A percentile compares a stretch with the other conserved stretches of the same genome.
These are phyloP conservation scores for Chaetomium olivaceum DNA, from an alignment of 2,329 filamentous ascomycete genomes.

Conservation along the genomic window DNA sequence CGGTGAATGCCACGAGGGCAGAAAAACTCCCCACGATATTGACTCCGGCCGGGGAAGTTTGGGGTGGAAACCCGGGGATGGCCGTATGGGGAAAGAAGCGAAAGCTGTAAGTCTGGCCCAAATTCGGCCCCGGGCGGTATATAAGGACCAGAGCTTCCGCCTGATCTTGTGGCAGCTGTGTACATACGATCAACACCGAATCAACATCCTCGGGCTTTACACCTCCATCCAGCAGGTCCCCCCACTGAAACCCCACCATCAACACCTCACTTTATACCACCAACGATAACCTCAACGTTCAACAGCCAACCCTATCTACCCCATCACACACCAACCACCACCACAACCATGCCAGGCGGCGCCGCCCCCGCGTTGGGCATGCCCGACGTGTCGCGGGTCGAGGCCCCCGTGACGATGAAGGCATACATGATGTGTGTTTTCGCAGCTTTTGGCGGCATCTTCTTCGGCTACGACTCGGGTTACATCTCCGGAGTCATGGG, in stretches of 20 bases:
- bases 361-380: constrained; percentile 38
- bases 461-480: constrained; percentile 61
- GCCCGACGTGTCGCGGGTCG: constrained; percentile 54
- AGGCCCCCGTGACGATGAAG: constrained; percentile 59
- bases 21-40: constrained; percentile 13
- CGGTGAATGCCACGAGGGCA: not conserved
- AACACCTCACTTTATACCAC: not conserved
- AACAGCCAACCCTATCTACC: not conserved
- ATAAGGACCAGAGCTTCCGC: not conserved
- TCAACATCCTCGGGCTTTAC: not conserved
- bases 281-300: not conserved
- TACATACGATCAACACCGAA: not conserved
- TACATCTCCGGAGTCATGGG: constrained; percentile 55
- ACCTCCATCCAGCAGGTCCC: not conserved
- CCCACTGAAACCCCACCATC: not conserved
- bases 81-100: not conserved
- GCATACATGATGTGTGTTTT: constrained; percentile 63
- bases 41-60: constrained; percentile 19
- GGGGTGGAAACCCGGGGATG: not conserved
- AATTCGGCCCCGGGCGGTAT: not conserved
- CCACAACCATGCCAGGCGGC: constrained; percentile 24
- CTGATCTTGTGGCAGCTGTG: not conserved
- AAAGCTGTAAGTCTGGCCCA: not conserved
- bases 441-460: constrained; percentile 60
- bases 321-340: not conserved